Base-by-base conservation (phyloP, 441 rosid genomes). In the Dalechampia spathulata region DNA sequence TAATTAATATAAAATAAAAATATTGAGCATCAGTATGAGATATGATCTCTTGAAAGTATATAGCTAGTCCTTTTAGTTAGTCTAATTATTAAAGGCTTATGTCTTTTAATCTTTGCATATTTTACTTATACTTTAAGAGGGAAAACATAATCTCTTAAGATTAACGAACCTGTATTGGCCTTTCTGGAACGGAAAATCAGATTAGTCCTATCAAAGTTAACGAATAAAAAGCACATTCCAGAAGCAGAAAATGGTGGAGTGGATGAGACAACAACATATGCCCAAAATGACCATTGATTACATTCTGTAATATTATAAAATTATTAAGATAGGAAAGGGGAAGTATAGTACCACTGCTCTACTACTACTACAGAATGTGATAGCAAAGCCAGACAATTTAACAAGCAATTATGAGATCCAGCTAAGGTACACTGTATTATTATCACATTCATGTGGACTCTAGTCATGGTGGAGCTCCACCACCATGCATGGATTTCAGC, bases 361-460 rank as follows among this genome's bases (percentile, higher is more conserved):
- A 34, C 13, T 34, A 16, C 13, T 47, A 14, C 21, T 13, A 46
- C 20, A 2, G 38, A 49, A 52, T 30, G 49, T 42, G 59, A 49
- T 20, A 38, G 65, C 42, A 50, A 26, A 58, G 26, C 10, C 50
- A 47, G 49, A 37, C 27, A 52, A 58, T 62, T 49, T 64, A 38
- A 19, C 14, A 1, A 49, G 22, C 41, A 57, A 56, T 53, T 44
- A 72, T 75, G 76, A 72, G 74, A 65, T 72, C 69, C 80, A 75
- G 77, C 77, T 72, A 69, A 72, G 65, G 59, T 39, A 30, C 16
- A 27, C 39, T 55, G 45, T 22, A 44, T 41, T 45, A 44, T 51
- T 58, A 51, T 62, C 69, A 43, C 56, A 36, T 55, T 53, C 49
- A 46, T 61, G 62, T 65, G 62, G 71, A 64, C 71, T 41, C 51